A percentile compares a stretch with the other conserved stretches of the same genome.
Evolutionary conservation across 2,329 filamentous ascomycete genomes (phyloP).

Genomic region (Neofusicoccum parvum): DNA sequence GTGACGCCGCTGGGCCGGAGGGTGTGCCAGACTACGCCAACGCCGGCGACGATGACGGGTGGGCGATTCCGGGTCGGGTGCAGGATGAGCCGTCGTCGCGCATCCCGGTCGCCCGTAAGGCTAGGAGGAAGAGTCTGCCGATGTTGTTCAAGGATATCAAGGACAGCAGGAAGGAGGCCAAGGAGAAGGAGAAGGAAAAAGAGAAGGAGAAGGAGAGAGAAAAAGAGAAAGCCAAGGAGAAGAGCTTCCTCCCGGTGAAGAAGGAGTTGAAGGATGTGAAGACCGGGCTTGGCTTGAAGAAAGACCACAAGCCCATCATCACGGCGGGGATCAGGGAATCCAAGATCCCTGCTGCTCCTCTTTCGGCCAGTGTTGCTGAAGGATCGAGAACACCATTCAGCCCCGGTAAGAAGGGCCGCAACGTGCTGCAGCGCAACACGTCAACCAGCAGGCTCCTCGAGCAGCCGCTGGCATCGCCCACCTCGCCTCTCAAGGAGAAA

Average conservation of each 20-base stretch:
- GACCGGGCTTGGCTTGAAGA: background rate
- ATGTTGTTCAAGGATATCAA: background rate
- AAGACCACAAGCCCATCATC: conserved; percentile 2
- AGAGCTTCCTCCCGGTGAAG: background rate
- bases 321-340: background rate
- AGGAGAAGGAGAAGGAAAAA: conserved; percentile 6
- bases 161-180: background rate
- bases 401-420: conserved; percentile 3
- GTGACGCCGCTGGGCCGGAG: background rate
- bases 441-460: background rate
- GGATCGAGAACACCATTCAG: background rate
- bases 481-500: conserved; percentile 1
- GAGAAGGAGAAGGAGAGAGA: background rate
- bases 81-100: background rate
- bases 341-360: background rate
- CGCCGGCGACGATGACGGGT: background rate
- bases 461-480: background rate
- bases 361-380: background rate
- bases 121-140: background rate
- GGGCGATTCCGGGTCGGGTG: background rate
- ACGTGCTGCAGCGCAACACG: background rate
- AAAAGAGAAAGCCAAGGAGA: background rate
- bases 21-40: too few species aligned
- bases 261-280: conserved; percentile 1
- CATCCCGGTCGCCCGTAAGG: background rate